Conservation (phyloP, 1,139 yeast genomes). For the Scheffersomyces titani region DNA sequence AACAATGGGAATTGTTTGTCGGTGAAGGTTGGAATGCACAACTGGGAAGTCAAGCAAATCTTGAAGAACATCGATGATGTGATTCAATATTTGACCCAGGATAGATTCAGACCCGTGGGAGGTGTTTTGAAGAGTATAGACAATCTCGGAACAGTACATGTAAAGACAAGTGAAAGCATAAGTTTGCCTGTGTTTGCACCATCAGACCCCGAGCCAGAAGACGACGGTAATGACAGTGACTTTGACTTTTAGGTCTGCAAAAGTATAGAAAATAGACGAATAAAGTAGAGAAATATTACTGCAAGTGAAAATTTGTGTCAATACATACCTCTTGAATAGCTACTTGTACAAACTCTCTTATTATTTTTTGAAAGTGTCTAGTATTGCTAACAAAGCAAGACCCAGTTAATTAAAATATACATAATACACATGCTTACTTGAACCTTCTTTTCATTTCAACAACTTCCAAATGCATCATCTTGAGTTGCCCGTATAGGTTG, state of each 20-base stretch:
- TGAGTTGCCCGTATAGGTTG: conserved; percentile 6
- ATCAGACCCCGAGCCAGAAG: conserved; percentile 15
- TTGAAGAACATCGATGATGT: conserved; percentile 58
- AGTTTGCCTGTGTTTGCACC: conserved; percentile 47
- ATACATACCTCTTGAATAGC: background rate
- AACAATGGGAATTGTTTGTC: conserved; percentile 54
- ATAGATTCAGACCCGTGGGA: conserved; percentile 55
- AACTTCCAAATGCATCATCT: conserved; percentile 9
- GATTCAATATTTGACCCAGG: conserved; percentile 49
- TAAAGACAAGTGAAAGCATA: conserved; percentile 65
- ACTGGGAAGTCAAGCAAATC: conserved; percentile 45
- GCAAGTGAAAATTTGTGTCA: background rate
- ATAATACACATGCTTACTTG: background rate
- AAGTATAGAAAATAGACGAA: background rate
- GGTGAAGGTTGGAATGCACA: conserved; percentile 54
- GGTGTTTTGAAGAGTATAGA: conserved; percentile 49
- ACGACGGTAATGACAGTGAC: conserved; percentile 29
- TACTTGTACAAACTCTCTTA: too few species aligned
- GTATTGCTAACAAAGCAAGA: conserved; percentile 2
- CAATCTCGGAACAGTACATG: conserved; percentile 51
- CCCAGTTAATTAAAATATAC: background rate
- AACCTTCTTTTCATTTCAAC: background rate
- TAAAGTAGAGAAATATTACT: too few species aligned
- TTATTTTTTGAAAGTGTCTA: too few species aligned
- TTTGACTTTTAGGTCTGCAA: conserved; percentile 29